phyloP scores from a whole-genome alignment of 169 alveolate genomes.

The Cryptosporidium sp. region DNA sequence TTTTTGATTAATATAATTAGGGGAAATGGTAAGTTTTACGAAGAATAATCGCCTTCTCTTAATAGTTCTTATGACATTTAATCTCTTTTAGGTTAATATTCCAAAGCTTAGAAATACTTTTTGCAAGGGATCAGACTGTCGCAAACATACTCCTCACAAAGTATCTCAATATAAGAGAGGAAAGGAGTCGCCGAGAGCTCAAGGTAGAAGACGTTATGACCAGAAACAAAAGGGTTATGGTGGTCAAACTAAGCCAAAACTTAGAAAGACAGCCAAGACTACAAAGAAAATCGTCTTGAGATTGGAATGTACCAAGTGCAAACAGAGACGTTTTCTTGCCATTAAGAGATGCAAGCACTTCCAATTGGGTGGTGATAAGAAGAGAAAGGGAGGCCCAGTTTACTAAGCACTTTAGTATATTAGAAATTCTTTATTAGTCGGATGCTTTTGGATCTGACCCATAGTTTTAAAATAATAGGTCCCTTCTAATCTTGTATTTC shows the following conservation, averaged over 20 bases:
- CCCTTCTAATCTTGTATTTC: slow-evolving; percentile 25
- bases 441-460: not conserved
- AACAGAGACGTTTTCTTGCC: slow-evolving; percentile 94
- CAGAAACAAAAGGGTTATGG: slow-evolving; percentile 99
- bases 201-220: slow-evolving; percentile 99
- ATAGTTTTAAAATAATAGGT: not conserved
- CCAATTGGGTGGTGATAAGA: slow-evolving; percentile 97
- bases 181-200: slow-evolving; percentile 95
- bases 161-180: slow-evolving; percentile 98
- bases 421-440: not conserved
- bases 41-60: not conserved
- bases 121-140: slow-evolving; percentile 71
- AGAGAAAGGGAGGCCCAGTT: slow-evolving; percentile 87
- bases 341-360: slow-evolving; percentile 99
- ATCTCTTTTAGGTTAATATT: slow-evolving; percentile 49
- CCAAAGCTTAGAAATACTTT: slow-evolving; percentile 72
- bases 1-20: slow-evolving; percentile 8
- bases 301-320: slow-evolving; percentile 98
- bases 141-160: slow-evolving; percentile 92
- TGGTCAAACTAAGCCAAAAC: slow-evolving; percentile 98
- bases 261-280: slow-evolving; percentile 98
- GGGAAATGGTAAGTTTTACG: slow-evolving; percentile 56
- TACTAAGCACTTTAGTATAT: slow-evolving; percentile 20
- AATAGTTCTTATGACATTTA: not conserved
- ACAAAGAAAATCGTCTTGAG: slow-evolving; percentile 98